Base-by-base conservation (phyloP, 345 rosid genomes). In the Acer yangbiense region DNA sequence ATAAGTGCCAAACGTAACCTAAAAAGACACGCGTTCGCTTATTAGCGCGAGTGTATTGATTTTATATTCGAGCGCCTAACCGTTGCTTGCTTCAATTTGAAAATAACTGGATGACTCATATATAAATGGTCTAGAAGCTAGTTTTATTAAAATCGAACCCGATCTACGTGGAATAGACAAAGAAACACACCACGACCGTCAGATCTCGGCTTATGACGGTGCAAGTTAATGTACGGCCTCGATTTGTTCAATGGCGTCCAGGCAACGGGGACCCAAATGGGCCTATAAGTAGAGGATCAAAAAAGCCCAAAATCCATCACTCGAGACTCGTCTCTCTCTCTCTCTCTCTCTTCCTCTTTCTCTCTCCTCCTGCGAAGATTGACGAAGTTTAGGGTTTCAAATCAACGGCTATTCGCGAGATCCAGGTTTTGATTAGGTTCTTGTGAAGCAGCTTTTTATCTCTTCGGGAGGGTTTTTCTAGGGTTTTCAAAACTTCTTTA, bases 271-370 rank as follows among this genome's bases (percentile, higher is more conserved):
- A 35, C 80, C 48, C 9, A 35, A 7, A 29, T 66, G 65, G 83
- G 84, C 83, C 82, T 89, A 81, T 89, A 89, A 89, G 79, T 82
- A 65, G 72, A 74, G 80, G 68, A 72, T 66, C 84, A 35, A 68
- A 7, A 18, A 9, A 46, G 79, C 65, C 80, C 80, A 41, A 67
- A 65, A 20, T 39, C 48, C 20, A 74, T 29, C 71, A 48, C 66
- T 60, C 62, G n/a, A 55, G 9, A 17, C 60, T 48, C 43, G 54
- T 57, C 52, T 41, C 78, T 29, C 17, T 43, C 44, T 41, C 41
- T 75, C 58, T 74, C 52, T 1, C 16, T 25, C 63, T 9, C 23
- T 39, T 13, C 14, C 46, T 74, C 14, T 35, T 11, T 21, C 13
- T 43, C 41, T 64, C n/a, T 48, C 32, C 65, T 25, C 27, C 16